Evolutionary conservation across 2,329 filamentous ascomycete species (phyloP), one percentile per base, ranked within the genome.

Genomic region (Colletotrichum trifolii): DNA sequence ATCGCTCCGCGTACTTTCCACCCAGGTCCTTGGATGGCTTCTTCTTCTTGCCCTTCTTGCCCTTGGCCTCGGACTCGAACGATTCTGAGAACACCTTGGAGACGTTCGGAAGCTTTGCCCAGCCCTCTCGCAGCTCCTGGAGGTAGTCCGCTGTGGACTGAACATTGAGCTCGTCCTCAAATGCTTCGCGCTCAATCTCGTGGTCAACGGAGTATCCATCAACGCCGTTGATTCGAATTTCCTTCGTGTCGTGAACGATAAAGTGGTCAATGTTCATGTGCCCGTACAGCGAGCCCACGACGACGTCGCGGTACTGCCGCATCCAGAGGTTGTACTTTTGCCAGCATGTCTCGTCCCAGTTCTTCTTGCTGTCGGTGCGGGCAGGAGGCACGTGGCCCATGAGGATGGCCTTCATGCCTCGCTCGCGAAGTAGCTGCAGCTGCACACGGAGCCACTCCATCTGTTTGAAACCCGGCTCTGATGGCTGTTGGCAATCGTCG

Each of bases 261-360:
- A 99, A 99, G 76, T 99, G 96, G 72, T 99, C 96, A 69, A 97
- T 92, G 73, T 99, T 99, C 96, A 99, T 98, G 75, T 99, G 96
- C 2, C 95, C 96, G 73, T 91, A 99, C 6, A 97, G 74, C 34
- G 88, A 89, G 11, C 87, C 89, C 17, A 94, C 85, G 17, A 99
- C 85, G 42, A 99, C 90, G 75, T 99, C 96, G 39, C 96, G 91
- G 77, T 94, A 99, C 76, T 96, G 93, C 70, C 89, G 87, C 72
- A 95, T 81, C 93, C 94, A 98, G 4, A 98, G 81, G 0, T 93
- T 91, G 77, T 97, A 99, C 75, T 97, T 97, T 76, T 97, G 95
- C 94, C 95, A 99, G 79, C 96, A 99, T 0, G 92, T 94, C 82
- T 98, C 95, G 70, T 97, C 94, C 96, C 96, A 99, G 67, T 88